Evolutionary conservation across 2,329 filamentous ascomycete species (phyloP), one percentile per base, ranked within the genome.

Genomic region (Dryadomyces quercus-mongolicae): DNA sequence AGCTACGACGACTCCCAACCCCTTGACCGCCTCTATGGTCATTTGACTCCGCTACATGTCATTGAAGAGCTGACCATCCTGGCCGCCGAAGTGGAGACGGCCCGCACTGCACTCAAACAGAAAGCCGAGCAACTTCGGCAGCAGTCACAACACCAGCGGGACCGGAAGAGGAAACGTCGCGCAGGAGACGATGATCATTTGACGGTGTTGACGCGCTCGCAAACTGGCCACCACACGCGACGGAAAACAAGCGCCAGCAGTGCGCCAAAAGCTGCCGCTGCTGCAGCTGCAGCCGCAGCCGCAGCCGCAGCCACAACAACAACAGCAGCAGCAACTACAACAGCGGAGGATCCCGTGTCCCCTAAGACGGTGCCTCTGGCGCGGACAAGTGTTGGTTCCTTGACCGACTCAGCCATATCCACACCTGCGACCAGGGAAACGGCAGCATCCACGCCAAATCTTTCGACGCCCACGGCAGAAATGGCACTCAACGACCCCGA

Each of bases 1-100:
- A 95, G 88, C 58, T 98, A 92, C 67, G 86, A 89, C 57, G 85
- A 96, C 66, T 80, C 80, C 8, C 85, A 90, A 62, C 76, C 81
- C 21, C 84, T 93, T 57, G 83, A 86, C 51, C 80, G 84, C 0
- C 75, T 98, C 0, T 98, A 90, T 60, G 93, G 93, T 0, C 93
- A 98, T 62, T 73, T 98, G 15, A 88, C 88, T 42, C 93, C 93
- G 0, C 76, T 82, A 0, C 93, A 89, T 65, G 70, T 98, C 13
- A 81, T 92, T 22, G 80, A 86, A 48, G 93, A 98, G 68, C 74
- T 98, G 56, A 74, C 74, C 38, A 76, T 71, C 0, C 75, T 98
- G 2, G 91, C 88, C 0, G 71, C 71, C 2, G 82, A 88, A 64
- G 88, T 95, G 2, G 71, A 75, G n/a, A 69, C 76, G 8, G 73